Evolutionary conservation across 1,139 yeast species (phyloP).

Genomic region (Magnusiomyces tetraspermus): DNA sequence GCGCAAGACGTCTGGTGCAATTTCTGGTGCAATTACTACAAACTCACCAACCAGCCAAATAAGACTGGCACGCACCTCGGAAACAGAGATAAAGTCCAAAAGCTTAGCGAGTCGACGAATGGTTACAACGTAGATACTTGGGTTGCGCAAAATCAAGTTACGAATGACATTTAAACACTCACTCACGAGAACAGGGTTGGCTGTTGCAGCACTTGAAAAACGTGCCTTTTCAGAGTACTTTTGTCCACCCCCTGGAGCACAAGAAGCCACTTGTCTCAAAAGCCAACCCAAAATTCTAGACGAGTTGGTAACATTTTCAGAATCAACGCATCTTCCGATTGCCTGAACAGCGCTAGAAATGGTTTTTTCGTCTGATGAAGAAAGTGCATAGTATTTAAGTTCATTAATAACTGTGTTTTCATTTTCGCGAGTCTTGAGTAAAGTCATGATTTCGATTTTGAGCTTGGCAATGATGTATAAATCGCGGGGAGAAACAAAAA

Average conservation of each 20-base stretch:
- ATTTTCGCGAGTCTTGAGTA: constrained; percentile 45
- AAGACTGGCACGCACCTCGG: constrained; percentile 64
- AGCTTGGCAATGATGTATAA: constrained; percentile 37
- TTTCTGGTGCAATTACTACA: constrained; percentile 37
- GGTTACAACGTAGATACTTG: constrained; percentile 36
- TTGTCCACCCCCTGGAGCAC: constrained; percentile 4
- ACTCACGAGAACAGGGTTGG: constrained; percentile 34
- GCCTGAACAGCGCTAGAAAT: constrained; percentile 52
- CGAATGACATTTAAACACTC: constrained; percentile 64
- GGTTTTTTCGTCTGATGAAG: constrained; percentile 33
- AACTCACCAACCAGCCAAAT: constrained; percentile 91
- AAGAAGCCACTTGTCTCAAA: constrained; percentile 33
- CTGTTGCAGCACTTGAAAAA: neutral
- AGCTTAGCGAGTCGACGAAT: constrained; percentile 36
- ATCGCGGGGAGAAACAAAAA: constrained; percentile 56
- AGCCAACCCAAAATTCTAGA: constrained; percentile 37
- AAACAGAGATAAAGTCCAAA: constrained; percentile 20
- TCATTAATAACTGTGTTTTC: constrained; percentile 51
- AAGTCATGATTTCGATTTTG: constrained; percentile 58
- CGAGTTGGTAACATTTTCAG: constrained; percentile 28
- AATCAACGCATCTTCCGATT: constrained; percentile 43
- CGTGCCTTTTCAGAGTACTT: neutral
- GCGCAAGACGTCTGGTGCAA: constrained; percentile 75
- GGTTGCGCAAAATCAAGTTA: constrained; percentile 57
- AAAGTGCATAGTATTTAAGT: constrained; percentile 53